Conservation (phyloP, 495 filamentous ascomycete species). For the Daldinia bambusicola region DNA sequence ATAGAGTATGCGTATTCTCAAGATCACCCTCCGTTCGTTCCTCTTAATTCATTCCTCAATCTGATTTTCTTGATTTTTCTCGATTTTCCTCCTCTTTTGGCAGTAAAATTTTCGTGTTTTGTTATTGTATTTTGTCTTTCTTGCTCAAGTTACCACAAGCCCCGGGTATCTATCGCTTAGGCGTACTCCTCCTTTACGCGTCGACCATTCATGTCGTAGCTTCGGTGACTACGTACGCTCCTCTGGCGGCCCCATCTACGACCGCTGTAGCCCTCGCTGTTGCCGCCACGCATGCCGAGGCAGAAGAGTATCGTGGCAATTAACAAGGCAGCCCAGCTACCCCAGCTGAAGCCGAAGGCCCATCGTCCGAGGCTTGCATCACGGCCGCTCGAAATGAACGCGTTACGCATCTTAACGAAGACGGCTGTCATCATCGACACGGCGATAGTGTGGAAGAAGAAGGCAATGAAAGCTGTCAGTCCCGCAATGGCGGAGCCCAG, state of each 20-base stretch:
- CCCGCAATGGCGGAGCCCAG: conserved; percentile 59
- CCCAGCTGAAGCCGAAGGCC: conserved; percentile 89
- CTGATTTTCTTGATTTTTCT: background rate
- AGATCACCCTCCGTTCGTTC: background rate
- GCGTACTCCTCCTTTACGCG: conserved; percentile 74
- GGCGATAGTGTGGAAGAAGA: conserved; percentile 59
- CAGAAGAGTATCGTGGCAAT: conserved; percentile 79
- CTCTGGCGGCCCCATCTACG: conserved; percentile 51
- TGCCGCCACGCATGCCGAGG: conserved; percentile 53
- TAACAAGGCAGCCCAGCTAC: conserved; percentile 73
- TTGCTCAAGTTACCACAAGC: background rate
- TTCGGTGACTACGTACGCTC: conserved; percentile 52
- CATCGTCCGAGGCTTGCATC: conserved; percentile 72
- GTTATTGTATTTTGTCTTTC: background rate
- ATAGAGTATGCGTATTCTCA: background rate
- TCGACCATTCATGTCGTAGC: conserved; percentile 59
- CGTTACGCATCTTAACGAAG: conserved; percentile 79
- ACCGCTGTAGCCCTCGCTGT: conserved; percentile 7
- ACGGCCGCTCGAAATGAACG: conserved; percentile 68
- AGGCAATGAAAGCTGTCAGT: conserved; percentile 49
- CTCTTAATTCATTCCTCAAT: background rate
- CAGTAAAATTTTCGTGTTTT: background rate
- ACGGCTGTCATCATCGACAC: conserved; percentile 66
- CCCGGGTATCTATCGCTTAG: conserved; percentile 43
- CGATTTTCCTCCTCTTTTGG: background rate